Conservation (phyloP, 2,329 filamentous ascomycete species). For the Aspergillus thermomutatus region DNA sequence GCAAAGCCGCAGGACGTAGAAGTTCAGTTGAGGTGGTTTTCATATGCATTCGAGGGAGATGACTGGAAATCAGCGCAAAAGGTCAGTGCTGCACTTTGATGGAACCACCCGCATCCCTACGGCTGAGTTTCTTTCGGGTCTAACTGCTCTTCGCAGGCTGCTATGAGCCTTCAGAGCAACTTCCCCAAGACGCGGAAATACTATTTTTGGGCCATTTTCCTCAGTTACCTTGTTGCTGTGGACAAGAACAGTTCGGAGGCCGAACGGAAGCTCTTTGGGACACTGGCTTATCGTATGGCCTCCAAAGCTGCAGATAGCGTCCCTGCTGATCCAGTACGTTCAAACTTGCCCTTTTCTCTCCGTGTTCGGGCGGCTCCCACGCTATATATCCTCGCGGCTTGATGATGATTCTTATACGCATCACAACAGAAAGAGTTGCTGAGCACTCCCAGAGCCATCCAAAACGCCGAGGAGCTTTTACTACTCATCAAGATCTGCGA, state of each 20-base stretch:
- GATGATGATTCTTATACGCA: slow-evolving; percentile 15
- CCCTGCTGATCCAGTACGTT: slow-evolving; percentile 42
- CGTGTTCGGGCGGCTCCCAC: not conserved
- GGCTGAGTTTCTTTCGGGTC: slow-evolving; percentile 2
- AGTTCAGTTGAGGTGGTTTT: slow-evolving; percentile 46
- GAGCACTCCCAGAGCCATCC: slow-evolving; percentile 43
- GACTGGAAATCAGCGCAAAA: slow-evolving; percentile 50
- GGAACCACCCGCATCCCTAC: not conserved
- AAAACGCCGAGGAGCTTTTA: slow-evolving; percentile 45
- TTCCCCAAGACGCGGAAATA: slow-evolving; percentile 48
- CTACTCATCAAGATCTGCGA: slow-evolving; percentile 45
- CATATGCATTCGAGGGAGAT: slow-evolving; percentile 36
- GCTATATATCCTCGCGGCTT: slow-evolving; percentile 8
- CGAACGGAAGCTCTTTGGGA: slow-evolving; percentile 47
- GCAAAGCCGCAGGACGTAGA: slow-evolving; percentile 42
- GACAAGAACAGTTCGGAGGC: slow-evolving; percentile 36
- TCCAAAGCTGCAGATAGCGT: slow-evolving; percentile 46
- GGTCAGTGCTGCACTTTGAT: slow-evolving; percentile 30
- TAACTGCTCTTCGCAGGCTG: slow-evolving; percentile 35
- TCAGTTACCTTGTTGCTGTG: slow-evolving; percentile 41
- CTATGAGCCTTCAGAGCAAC: slow-evolving; percentile 49
- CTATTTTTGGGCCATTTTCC: slow-evolving; percentile 49
- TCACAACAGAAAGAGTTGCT: slow-evolving; percentile 37
- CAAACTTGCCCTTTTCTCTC: not conserved
- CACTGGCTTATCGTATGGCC: slow-evolving; percentile 49